These are phyloP conservation scores for Cladorrhinum sp. DNA, from an alignment of 2,329 filamentous ascomycete species.

Conservation along the genomic window DNA sequence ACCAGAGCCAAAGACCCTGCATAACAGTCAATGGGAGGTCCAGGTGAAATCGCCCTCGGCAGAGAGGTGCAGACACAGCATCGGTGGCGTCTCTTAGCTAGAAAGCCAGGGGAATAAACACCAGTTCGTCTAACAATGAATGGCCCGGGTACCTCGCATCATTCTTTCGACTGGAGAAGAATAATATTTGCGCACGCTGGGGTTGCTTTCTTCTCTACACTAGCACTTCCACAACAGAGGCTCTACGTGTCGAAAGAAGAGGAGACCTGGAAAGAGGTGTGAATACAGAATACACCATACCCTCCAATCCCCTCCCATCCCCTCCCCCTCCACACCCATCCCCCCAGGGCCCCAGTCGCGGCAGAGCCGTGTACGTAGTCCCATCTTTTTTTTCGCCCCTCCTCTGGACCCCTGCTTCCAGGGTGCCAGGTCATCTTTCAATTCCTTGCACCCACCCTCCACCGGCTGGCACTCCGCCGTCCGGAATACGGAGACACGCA, in stretches of 20 bases:
- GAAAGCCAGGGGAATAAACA: not conserved
- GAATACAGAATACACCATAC: not conserved
- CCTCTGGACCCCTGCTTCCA: constrained; percentile 17
- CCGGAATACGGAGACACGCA: not conserved
- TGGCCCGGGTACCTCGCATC: not conserved
- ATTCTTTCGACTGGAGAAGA: not conserved
- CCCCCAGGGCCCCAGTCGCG: constrained; percentile 13
- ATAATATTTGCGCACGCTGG: not conserved
- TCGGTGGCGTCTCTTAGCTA: constrained; percentile 23
- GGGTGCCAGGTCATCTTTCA: constrained; percentile 11
- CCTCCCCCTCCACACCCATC: constrained; percentile 9
- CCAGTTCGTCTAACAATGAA: not conserved
- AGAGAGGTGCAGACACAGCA: constrained; percentile 9
- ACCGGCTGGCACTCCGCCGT: constrained; percentile 7
- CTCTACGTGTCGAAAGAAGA: not conserved
- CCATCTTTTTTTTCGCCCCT: constrained; percentile 16
- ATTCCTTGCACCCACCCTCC: constrained; percentile 2
- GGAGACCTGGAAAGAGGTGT: not conserved
- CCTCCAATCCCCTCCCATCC: not conserved
- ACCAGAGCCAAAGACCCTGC: constrained; percentile 16
- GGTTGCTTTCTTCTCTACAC: not conserved
- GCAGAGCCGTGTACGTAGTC: constrained; percentile 10
- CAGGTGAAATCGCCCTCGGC: constrained; percentile 4
- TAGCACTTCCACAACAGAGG: not conserved
- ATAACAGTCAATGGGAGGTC: constrained; percentile 13